phyloP scores from a whole-genome alignment of 2,329 filamentous ascomycete species.

The Ophiostoma himal-ulmi region DNA sequence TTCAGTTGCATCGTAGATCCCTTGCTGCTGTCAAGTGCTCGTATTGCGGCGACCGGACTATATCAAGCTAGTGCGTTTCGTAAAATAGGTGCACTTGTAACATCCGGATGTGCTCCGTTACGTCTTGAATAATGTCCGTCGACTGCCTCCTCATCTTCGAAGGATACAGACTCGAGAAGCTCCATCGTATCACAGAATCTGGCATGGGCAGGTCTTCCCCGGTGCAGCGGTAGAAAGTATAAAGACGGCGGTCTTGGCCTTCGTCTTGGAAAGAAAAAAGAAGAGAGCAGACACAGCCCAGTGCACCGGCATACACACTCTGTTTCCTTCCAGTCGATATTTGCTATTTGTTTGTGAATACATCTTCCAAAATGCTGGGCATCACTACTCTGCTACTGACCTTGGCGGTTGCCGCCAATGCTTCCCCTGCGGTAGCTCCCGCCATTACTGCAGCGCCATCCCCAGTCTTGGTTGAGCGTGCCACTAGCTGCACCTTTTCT shows the following conservation, averaged over 20 bases:
- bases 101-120: too few species aligned
- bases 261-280: neutral
- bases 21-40: too few species aligned
- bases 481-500: constrained; percentile 24
- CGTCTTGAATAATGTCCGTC: too few species aligned
- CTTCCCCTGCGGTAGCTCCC: constrained; percentile 13
- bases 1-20: too few species aligned
- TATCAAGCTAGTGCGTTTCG: too few species aligned
- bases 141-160: too few species aligned
- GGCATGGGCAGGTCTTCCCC: too few species aligned
- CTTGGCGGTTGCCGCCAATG: constrained; percentile 8
- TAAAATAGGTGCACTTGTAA: too few species aligned
- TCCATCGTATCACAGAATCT: too few species aligned
- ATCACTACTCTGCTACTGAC: constrained; percentile 1
- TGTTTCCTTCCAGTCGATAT: neutral
- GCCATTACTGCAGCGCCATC: constrained; percentile 15
- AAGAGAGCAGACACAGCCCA: neutral
- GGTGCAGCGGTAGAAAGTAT: neutral
- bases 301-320: neutral
- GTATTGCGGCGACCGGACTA: too few species aligned
- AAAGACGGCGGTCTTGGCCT: neutral
- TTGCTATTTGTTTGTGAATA: neutral
- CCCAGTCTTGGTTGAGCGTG: constrained; percentile 14
- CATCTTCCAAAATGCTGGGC: neutral
- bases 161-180: too few species aligned